phyloP scores from a whole-genome alignment of 2,329 filamentous ascomycete genomes.

The Fusarium zealandicum region DNA sequence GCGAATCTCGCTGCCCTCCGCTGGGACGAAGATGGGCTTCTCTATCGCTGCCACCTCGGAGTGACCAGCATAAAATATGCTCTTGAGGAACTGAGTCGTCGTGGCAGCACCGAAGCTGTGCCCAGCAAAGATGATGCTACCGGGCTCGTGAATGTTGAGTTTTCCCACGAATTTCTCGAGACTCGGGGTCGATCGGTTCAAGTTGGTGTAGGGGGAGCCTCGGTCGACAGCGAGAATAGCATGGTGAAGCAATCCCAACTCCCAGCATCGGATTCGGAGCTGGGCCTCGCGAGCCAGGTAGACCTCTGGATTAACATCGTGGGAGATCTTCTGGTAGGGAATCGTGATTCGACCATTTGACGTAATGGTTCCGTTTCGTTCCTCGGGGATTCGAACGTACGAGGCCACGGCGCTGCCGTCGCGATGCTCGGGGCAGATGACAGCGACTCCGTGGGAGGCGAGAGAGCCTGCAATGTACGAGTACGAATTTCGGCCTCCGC shows the following conservation, averaged over 20 bases:
- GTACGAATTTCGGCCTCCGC: constrained; percentile 82
- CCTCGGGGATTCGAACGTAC: constrained; percentile 68
- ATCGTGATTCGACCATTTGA: constrained; percentile 45
- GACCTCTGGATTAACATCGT: constrained; percentile 69
- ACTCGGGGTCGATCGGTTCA: constrained; percentile 58
- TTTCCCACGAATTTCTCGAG: constrained; percentile 66
- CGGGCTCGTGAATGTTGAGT: constrained; percentile 74
- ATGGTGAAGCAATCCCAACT: constrained; percentile 74
- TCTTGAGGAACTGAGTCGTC: constrained; percentile 79
- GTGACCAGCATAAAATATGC: constrained; percentile 69
- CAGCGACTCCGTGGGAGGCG: constrained; percentile 81
- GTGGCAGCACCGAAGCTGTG: constrained; percentile 85
- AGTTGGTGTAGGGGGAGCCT: constrained; percentile 57
- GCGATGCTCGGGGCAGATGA: constrained; percentile 82
- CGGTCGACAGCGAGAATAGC: constrained; percentile 71
- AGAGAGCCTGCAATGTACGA: constrained; percentile 82
- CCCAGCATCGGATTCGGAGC: constrained; percentile 78
- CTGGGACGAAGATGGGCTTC: constrained; percentile 68
- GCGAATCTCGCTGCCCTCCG: constrained; percentile 61
- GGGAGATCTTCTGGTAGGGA: constrained; percentile 63
- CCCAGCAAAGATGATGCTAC: constrained; percentile 76
- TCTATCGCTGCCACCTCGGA: constrained; percentile 56
- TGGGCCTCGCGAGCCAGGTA: constrained; percentile 74
- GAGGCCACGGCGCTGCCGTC: constrained; percentile 82
- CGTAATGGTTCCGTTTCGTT: constrained; percentile 46